Conservation (phyloP, 208 protist species). For the Leishmania martiniquensis region DNA sequence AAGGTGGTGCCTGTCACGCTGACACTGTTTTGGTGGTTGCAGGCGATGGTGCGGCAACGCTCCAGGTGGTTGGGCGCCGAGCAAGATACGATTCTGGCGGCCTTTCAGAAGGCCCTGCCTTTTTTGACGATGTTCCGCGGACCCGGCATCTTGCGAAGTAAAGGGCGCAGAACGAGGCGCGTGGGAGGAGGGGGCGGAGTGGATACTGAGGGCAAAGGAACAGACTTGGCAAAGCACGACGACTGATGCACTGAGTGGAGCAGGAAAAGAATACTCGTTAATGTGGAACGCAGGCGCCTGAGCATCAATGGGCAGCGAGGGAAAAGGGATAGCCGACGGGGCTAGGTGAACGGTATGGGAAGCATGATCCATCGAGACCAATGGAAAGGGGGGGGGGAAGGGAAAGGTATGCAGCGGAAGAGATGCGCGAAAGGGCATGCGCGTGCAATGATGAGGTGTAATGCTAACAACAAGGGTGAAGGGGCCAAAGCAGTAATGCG, state of each 20-base stretch:
- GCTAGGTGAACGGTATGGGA: neutral
- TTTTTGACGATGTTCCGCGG: conserved; percentile 41
- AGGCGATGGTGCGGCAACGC: conserved; percentile 25
- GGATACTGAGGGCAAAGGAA: too few relatives aligned
- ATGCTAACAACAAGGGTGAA: neutral
- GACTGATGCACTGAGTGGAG: neutral
- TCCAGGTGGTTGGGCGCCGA: conserved; percentile 28
- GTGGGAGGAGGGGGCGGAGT: neutral
- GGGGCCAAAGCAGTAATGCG: neutral
- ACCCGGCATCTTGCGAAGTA: conserved; percentile 12
- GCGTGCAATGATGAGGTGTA: neutral
- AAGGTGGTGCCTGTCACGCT: conserved; percentile 49
- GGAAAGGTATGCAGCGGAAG: neutral
- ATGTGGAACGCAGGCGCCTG: neutral
- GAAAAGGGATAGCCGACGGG: neutral
- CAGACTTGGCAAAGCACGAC: neutral
- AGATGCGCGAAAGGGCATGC: neutral
- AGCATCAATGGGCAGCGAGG: neutral
- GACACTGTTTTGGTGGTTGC: conserved; percentile 37
- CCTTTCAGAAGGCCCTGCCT: conserved; percentile 31
- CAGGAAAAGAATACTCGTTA: neutral
- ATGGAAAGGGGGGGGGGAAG: neutral
- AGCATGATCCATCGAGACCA: neutral
- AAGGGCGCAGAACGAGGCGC: neutral
- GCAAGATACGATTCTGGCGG: conserved; percentile 22